phyloP scores from a whole-genome alignment of 2,329 filamentous ascomycete genomes.

The Colletotrichum sp. region DNA sequence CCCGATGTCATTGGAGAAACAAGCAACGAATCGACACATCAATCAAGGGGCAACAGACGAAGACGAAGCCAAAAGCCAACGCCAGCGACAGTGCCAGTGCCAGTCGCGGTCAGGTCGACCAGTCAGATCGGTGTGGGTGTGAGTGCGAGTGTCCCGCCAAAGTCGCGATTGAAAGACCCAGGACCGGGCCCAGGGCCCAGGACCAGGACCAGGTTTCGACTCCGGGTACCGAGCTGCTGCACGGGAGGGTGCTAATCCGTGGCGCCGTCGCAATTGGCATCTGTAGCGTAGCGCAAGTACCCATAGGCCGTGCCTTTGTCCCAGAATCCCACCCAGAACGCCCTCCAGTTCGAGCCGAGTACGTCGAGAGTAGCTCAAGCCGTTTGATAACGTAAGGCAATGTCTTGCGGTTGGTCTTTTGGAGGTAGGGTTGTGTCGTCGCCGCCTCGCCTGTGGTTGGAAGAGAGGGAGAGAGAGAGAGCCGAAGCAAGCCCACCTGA shows the following conservation, averaged over 20 bases:
- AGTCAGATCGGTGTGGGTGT: neutral
- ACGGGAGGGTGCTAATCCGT: constrained; percentile 13
- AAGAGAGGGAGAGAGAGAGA: neutral
- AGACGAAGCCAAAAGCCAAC: neutral
- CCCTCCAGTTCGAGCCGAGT: neutral
- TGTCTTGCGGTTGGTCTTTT: neutral
- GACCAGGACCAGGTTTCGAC: constrained; percentile 5
- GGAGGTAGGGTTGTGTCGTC: neutral
- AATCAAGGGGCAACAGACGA: neutral
- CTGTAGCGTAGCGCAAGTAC: neutral
- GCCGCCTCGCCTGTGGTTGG: neutral
- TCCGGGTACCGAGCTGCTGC: constrained; percentile 6
- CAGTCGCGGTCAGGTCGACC: neutral
- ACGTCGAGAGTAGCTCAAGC: neutral
- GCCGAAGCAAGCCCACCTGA: neutral
- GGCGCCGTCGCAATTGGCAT: neutral
- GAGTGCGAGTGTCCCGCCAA: neutral
- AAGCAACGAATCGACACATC: neutral
- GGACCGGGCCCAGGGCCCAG: neutral
- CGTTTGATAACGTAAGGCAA: neutral
- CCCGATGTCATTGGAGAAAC: constrained; percentile 4
- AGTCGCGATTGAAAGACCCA: neutral
- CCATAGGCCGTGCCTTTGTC: neutral
- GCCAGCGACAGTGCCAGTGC: neutral
- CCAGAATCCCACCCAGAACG: neutral